Base-by-base conservation (phyloP, 495 filamentous ascomycete genomes). In the Tuber umbilicatum region DNA sequence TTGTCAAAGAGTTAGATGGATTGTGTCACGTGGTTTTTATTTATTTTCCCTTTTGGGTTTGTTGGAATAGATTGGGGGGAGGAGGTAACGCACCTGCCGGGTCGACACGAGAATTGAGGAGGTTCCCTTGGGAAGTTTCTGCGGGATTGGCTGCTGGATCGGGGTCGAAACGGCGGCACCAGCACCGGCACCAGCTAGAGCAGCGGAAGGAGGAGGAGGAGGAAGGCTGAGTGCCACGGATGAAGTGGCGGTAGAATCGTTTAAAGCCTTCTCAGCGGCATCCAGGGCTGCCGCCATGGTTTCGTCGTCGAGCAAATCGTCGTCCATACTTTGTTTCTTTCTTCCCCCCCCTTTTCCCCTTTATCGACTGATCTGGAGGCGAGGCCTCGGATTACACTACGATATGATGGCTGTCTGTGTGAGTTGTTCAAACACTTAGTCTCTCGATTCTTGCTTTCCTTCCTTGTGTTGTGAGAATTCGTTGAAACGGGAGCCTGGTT, bases 61-160 rank as follows among this genome's bases (percentile, higher is more conserved):
- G 55, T 35, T 64, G 55, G 55, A 35, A 35, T 19, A 64, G 2
- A 64, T 35, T 35, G 27, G 39, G 42, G 55, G 55, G 2, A 64
- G 55, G 35, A 27, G 55, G 55, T 31, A 45, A 73, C 69, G 21
- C 64, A 82, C 80, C 80, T 82, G 80, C 75, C 91, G 87, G 21
- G 89, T 86, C 6, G 89, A 91, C 64, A 93, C 91, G 64, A 92
- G 86, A 60, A 93, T 89, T 27, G 88, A 85, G 42, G 86, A 89
- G 7, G 89, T 86, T 31, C 87, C 82, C 74, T 88, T 88, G 10
- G 88, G 83, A 23, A 92, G 85, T 68, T 87, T 88, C 83, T 92
- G 90, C 7, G 91, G 91, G 79, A 88, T 90, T 23, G 90, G 91
- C 74, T 93, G 91, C 77, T 91, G 86, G 68, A 91, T 84, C 72